Percentiles rank a stretch among this genome's conserved stretches.
phyloP scores from a whole-genome alignment of 2,329 filamentous ascomycete species.

The Sarocladium strictum region DNA sequence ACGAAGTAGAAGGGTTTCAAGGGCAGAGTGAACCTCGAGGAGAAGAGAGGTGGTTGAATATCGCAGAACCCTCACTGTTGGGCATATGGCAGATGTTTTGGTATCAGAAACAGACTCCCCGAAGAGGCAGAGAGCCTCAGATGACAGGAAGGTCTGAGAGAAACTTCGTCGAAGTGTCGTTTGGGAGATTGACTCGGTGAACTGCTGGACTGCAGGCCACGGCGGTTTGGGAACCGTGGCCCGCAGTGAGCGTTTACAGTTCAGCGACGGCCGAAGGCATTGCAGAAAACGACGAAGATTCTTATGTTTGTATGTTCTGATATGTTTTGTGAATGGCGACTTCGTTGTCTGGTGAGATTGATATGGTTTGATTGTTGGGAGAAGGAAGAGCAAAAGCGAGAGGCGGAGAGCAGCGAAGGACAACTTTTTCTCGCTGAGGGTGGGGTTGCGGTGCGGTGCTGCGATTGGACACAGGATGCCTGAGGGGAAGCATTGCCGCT shows the following conservation, averaged over 20 bases:
- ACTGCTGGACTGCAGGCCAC: constrained; percentile 79
- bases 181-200: constrained; percentile 59
- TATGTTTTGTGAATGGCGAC: constrained; percentile 38
- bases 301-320: constrained; percentile 28
- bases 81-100: constrained; percentile 24
- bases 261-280: constrained; percentile 77
- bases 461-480: constrained; percentile 6
- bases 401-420: constrained; percentile 8
- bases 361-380: constrained; percentile 26
- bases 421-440: constrained; percentile 5
- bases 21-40: constrained; percentile 2
- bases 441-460: constrained; percentile 1
- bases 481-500: neutral
- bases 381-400: constrained; percentile 20
- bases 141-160: constrained; percentile 43
- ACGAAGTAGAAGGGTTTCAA: neutral
- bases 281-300: constrained; percentile 63
- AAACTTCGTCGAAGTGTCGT: constrained; percentile 59
- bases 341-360: constrained; percentile 55
- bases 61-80: constrained; percentile 21
- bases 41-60: constrained; percentile 12
- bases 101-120: constrained; percentile 34
- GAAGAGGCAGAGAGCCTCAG: constrained; percentile 31
- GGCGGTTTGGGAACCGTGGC: constrained; percentile 40
- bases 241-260: constrained; percentile 89